Evolutionary conservation across 2,329 filamentous ascomycete genomes (phyloP), one percentile per base, ranked within the genome.

Genomic region (Neofusicoccum parvum): DNA sequence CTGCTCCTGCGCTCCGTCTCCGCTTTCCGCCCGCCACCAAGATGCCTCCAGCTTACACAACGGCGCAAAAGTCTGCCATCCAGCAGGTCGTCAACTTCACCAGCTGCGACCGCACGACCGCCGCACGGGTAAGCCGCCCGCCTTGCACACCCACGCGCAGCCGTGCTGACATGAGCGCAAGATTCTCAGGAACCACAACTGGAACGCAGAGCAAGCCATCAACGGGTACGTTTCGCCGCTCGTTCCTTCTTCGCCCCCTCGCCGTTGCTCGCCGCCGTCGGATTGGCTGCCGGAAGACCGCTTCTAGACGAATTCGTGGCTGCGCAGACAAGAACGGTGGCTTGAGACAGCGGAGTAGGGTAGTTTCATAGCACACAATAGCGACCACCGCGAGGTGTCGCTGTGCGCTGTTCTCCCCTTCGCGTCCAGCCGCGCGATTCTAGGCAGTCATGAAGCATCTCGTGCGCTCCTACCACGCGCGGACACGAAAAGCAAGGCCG

Each of bases 31-130:
- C 23, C 54, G 23, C 36, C 36, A 7, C 39, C 69, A 78, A 69
- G 9, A 82, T 83, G 81, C 80, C 81, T 70, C 71, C 80, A 78
- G 79, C 77, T 45, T 80, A 82, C 71, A 82, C 75, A 6, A 50
- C 78, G 6, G 72, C 77, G 72, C 82, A 84, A 72, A 83, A 82
- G 72, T 70, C 70, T 64, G 79, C 80, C 14, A 80, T 83, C 51
- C 66, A 67, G 68, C 78, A 82, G 70, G 82, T 83, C 69, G 73
- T 74, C 66, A 76, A 68, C 66, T 78, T 84, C 68, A 82, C 82
- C 3, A 73, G 78, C 56, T 68, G 77, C 49, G 82, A 84, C 67
- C 77, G 78, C 69, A 80, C 73, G 49, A 78, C 76, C 15, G 82
- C 82, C 27, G 74, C 78, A 62, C 67, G 69, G 62, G 73, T 76